Conservation (phyloP, 169 alveolate genomes). For the Cryptosporidium canis region DNA sequence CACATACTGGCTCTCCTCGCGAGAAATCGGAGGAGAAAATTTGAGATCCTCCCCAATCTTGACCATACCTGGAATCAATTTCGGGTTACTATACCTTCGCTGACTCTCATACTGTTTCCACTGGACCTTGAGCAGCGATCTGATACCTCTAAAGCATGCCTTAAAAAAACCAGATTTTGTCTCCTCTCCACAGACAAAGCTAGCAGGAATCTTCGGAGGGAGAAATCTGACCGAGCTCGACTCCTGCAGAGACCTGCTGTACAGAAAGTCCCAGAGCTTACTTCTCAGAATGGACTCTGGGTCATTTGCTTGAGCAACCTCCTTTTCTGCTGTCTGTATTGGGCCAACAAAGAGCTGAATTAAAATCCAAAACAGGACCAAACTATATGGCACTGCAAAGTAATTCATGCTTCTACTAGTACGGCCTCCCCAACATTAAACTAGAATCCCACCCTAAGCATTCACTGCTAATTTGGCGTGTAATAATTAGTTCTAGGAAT, state of each 20-base stretch:
- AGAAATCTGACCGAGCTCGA: slow-evolving; percentile 20
- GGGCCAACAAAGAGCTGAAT: not conserved
- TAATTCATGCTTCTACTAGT: not conserved
- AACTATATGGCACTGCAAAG: not conserved
- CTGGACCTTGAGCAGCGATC: slow-evolving; percentile 23
- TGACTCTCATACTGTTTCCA: slow-evolving; percentile 11
- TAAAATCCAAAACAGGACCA: not conserved
- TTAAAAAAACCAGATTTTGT: not conserved
- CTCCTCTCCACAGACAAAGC: slow-evolving; percentile 17
- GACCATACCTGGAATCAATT: slow-evolving; percentile 1
- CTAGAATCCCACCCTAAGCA: not conserved
- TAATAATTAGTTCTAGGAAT: not conserved
- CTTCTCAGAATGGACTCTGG: not conserved
- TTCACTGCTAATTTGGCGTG: not conserved
- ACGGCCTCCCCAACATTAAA: not conserved
- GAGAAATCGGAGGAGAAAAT: slow-evolving; percentile 17
- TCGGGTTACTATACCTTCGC: not conserved
- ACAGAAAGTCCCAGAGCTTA: slow-evolving; percentile 23
- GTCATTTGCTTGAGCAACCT: not conserved
- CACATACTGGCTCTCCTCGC: not conserved
- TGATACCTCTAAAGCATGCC: slow-evolving; percentile 42
- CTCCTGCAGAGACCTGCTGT: slow-evolving; percentile 7
- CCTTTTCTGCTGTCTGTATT: not conserved
- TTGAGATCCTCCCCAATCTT: slow-evolving; percentile 23
- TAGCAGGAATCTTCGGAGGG: slow-evolving; percentile 14